phyloP scores from a whole-genome alignment of 2,329 filamentous ascomycete species.

The Alternaria dauci region DNA sequence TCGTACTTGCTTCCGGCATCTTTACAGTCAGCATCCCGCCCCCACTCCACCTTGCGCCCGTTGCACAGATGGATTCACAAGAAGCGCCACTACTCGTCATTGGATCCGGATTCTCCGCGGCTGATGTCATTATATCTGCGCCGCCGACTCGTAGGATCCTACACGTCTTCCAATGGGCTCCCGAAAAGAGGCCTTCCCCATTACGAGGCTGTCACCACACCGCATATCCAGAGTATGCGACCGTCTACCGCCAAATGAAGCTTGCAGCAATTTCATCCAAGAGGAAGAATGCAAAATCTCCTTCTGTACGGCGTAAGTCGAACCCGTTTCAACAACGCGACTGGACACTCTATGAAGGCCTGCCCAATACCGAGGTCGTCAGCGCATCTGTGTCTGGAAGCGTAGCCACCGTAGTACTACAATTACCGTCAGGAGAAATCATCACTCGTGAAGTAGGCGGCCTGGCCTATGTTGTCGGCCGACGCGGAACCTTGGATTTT shows the following conservation, averaged over 20 bases:
- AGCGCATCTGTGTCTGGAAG: slow-evolving; percentile 37
- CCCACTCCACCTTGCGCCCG: slow-evolving; percentile 58
- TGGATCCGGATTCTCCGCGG: slow-evolving; percentile 69
- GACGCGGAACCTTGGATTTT: slow-evolving; percentile 64
- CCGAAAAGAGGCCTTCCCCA: slow-evolving; percentile 63
- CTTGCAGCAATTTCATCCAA: slow-evolving; percentile 51
- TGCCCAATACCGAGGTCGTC: slow-evolving; percentile 62
- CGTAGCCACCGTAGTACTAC: slow-evolving; percentile 53
- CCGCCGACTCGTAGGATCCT: slow-evolving; percentile 61
- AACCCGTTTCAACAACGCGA: slow-evolving; percentile 56
- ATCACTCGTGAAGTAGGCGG: slow-evolving; percentile 59
- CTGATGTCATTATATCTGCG: slow-evolving; percentile 67
- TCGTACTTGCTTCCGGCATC: slow-evolving; percentile 67
- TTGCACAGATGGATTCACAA: slow-evolving; percentile 44
- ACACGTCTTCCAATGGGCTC: slow-evolving; percentile 69
- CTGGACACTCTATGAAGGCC: slow-evolving; percentile 64
- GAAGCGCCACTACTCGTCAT: slow-evolving; percentile 62
- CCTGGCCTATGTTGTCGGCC: slow-evolving; percentile 64
- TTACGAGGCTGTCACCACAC: slow-evolving; percentile 66
- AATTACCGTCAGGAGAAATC: slow-evolving; percentile 52
- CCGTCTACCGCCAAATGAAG: slow-evolving; percentile 68
- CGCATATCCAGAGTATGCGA: slow-evolving; percentile 69
- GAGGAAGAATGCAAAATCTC: slow-evolving; percentile 27
- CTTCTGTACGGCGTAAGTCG: slow-evolving; percentile 47
- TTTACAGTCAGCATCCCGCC: slow-evolving; percentile 65